Conservation (phyloP, 2,329 filamentous ascomycete genomes). For the Aspergillus glaucus region DNA sequence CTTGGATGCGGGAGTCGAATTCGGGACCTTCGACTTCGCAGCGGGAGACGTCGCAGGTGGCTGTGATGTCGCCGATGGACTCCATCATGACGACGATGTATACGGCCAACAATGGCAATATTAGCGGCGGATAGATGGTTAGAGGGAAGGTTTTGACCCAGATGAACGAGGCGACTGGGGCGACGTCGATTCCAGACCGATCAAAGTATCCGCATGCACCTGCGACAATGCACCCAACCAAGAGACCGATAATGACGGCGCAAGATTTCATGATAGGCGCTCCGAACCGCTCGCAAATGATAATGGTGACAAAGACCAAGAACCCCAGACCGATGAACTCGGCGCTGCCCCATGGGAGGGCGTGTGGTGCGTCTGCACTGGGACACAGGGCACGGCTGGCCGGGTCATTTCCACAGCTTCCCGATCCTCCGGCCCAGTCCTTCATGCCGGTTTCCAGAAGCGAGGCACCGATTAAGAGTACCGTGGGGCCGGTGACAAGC, state of each 20-base stretch:
- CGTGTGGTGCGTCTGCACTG: conserved; percentile 51
- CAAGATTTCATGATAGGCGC: conserved; percentile 65
- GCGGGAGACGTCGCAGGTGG: conserved; percentile 60
- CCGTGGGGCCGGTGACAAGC: conserved; percentile 61
- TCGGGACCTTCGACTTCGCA: conserved; percentile 58
- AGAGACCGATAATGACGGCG: conserved; percentile 57
- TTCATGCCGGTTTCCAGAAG: conserved; percentile 58
- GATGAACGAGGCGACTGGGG: conserved; percentile 61
- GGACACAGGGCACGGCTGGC: conserved; percentile 54
- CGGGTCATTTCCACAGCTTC: conserved; percentile 37
- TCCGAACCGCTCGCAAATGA: conserved; percentile 63
- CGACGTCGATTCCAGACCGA: conserved; percentile 50
- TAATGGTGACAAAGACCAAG: conserved; percentile 61
- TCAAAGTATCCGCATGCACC: conserved; percentile 62
- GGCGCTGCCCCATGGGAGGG: conserved; percentile 57
- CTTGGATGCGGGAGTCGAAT: conserved; percentile 65
- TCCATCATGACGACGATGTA: conserved; percentile 63
- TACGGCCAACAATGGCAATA: conserved; percentile 54
- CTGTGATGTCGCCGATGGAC: conserved; percentile 61
- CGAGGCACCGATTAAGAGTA: conserved; percentile 61
- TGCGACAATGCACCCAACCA: conserved; percentile 62
- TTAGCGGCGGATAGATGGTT: conserved; percentile 58
- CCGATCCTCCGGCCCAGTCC: conserved; percentile 62
- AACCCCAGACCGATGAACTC: conserved; percentile 64
- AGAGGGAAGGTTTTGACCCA: conserved; percentile 66